A percentile compares a stretch with the other conserved stretches of the same genome.
Conservation (phyloP, 2,329 filamentous ascomycete genomes). For the Venturia aucupariae region DNA sequence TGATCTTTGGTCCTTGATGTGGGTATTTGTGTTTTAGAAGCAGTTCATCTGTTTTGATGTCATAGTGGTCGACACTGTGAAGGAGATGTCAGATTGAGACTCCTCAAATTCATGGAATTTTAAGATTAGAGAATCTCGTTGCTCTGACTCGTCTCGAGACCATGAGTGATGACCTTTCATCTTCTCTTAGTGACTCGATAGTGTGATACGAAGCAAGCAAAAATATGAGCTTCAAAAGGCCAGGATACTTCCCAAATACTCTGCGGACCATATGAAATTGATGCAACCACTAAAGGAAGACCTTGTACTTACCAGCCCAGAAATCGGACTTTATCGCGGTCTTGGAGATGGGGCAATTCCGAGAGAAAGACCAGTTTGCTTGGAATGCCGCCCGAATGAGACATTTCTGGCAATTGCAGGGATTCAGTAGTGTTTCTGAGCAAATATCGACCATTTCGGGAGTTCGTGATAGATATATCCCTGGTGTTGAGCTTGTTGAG, state of each 20-base stretch:
- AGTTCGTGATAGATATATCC: slow-evolving; percentile 19
- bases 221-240: too few species aligned
- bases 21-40: slow-evolving; percentile 57
- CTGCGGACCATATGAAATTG: too few species aligned
- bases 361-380: slow-evolving; percentile 40
- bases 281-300: slow-evolving; percentile 14
- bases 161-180: too few species aligned
- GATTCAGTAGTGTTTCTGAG: neutral
- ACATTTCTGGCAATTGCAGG: slow-evolving; percentile 9
- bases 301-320: slow-evolving; percentile 65
- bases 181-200: too few species aligned
- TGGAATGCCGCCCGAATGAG: slow-evolving; percentile 47
- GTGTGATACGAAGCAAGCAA: too few species aligned
- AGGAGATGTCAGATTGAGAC: slow-evolving; percentile 4
- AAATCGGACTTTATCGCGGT: slow-evolving; percentile 79
- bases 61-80: slow-evolving; percentile 52
- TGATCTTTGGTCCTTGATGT: slow-evolving; percentile 26
- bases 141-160: too few species aligned
- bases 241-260: too few species aligned
- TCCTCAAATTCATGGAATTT: too few species aligned
- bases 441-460: slow-evolving; percentile 18
- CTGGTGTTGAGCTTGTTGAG: slow-evolving; percentile 5
- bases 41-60: slow-evolving; percentile 49
- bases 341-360: slow-evolving; percentile 37
- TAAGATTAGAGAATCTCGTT: too few species aligned